A percentile compares a stretch with the other conserved stretches of the same genome.
phyloP scores from a whole-genome alignment of 2,329 filamentous ascomycete genomes.

The Diaporthe eres region DNA sequence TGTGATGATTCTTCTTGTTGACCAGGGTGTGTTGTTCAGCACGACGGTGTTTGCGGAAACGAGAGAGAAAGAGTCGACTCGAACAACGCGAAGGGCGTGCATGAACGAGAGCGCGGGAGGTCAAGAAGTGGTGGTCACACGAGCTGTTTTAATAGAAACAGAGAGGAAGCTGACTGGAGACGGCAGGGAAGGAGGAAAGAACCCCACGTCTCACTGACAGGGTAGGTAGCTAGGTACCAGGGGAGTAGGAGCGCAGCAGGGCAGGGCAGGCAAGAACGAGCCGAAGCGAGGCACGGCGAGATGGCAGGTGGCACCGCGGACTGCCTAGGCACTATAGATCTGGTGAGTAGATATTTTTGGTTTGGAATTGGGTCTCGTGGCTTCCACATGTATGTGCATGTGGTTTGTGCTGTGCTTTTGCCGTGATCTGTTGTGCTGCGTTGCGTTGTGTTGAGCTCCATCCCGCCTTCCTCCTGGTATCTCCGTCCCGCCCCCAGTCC shows the following conservation, averaged over 20 bases:
- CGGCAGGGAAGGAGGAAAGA: background rate
- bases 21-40: background rate
- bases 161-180: slow-evolving; percentile 12
- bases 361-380: slow-evolving; percentile 32
- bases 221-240: background rate
- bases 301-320: background rate
- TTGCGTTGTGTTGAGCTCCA: slow-evolving; percentile 29
- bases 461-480: background rate
- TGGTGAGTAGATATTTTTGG: background rate
- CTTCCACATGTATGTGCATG: slow-evolving; percentile 19
- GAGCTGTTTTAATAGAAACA: slow-evolving; percentile 25
- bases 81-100: slow-evolving; percentile 31
- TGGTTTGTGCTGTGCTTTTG: background rate
- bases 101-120: slow-evolving; percentile 8
- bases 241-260: slow-evolving; percentile 2
- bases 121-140: slow-evolving; percentile 15
- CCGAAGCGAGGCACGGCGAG: slow-evolving; percentile 22
- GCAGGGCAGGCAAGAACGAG: background rate
- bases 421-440: background rate
- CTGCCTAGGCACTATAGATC: background rate
- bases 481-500: background rate
- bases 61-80: slow-evolving; percentile 11
- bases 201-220: slow-evolving; percentile 20
- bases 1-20: background rate
- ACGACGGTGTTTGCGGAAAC: background rate